Conservation (phyloP, 768 basidiomycete species). For the Leccinum disarticulatum region DNA sequence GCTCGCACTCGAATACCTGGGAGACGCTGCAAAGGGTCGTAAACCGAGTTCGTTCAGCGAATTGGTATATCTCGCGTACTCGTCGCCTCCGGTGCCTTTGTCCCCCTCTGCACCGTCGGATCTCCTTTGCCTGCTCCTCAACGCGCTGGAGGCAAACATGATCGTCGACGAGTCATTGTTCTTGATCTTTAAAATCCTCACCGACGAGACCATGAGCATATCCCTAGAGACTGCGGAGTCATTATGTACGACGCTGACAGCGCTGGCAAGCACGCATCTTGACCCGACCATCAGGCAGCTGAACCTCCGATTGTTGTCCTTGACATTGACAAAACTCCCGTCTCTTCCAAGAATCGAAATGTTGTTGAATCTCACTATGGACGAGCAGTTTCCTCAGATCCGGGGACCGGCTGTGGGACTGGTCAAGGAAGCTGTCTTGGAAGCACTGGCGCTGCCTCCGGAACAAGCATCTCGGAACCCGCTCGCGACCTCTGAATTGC, state of each 20-base stretch:
- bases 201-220: constrained; percentile 20
- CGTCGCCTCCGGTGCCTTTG: constrained; percentile 15
- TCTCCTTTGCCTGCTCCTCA: constrained; percentile 44
- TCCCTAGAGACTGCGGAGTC: constrained; percentile 48
- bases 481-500: constrained; percentile 55
- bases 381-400: constrained; percentile 61
- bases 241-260: constrained; percentile 50
- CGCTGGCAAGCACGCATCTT: constrained; percentile 61
- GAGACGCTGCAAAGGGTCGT: constrained; percentile 2
- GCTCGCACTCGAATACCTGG: constrained; percentile 38
- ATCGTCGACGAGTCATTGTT: constrained; percentile 62
- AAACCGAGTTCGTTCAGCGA: constrained; percentile 29
- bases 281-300: constrained; percentile 58
- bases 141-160: constrained; percentile 52
- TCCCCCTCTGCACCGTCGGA: constrained; percentile 16
- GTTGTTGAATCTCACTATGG: constrained; percentile 51
- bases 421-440: constrained; percentile 64
- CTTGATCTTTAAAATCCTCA: constrained; percentile 42
- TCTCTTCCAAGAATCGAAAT: constrained; percentile 51
- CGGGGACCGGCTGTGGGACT: constrained; percentile 66
- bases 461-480: constrained; percentile 31
- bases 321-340: constrained; percentile 49
- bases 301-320: constrained; percentile 57
- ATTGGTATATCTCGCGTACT: constrained; percentile 27
- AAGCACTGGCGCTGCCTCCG: constrained; percentile 40